Evolutionary conservation across 495 filamentous ascomycete species (phyloP).

Genomic region (Aspergillus saccharolyticus): DNA sequence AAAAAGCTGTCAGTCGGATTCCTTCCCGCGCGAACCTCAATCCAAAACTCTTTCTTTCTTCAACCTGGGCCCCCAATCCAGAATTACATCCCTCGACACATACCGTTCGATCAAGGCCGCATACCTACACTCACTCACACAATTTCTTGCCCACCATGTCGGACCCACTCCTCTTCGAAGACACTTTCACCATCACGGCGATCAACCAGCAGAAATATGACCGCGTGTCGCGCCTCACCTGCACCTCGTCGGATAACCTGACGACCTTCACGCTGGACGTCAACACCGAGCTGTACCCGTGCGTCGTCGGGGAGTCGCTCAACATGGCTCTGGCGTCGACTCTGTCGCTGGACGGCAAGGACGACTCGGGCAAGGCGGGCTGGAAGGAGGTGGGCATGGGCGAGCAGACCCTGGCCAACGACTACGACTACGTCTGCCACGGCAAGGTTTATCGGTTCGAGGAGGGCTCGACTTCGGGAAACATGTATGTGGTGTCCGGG

Average conservation of each 20-base stretch:
- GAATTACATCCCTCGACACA: too few species aligned
- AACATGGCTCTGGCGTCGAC: slow-evolving; percentile 77
- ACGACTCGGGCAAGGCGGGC: slow-evolving; percentile 57
- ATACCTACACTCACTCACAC: too few species aligned
- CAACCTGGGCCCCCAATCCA: too few species aligned
- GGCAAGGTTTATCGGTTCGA: slow-evolving; percentile 98
- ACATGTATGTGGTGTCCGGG: slow-evolving; percentile 80
- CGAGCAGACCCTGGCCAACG: slow-evolving; percentile 78
- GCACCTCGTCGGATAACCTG: slow-evolving; percentile 61
- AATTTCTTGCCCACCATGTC: slow-evolving; percentile 46
- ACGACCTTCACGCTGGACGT: slow-evolving; percentile 83
- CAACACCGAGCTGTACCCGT: slow-evolving; percentile 87
- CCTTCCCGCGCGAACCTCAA: background rate
- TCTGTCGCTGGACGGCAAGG: slow-evolving; percentile 77
- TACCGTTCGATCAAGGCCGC: too few species aligned
- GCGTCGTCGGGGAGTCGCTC: slow-evolving; percentile 64
- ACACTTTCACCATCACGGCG: slow-evolving; percentile 75
- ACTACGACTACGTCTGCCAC: slow-evolving; percentile 95
- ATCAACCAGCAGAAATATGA: slow-evolving; percentile 87
- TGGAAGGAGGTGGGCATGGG: slow-evolving; percentile 74
- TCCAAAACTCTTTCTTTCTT: background rate
- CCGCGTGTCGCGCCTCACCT: slow-evolving; percentile 77
- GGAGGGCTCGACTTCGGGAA: slow-evolving; percentile 71
- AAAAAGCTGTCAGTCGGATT: slow-evolving; percentile 38
- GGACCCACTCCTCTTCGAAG: slow-evolving; percentile 88